A percentile compares a stretch with the other conserved stretches of the same genome.
Conservation (phyloP, 352 stramenopile genomes). For the Elongisporangium prolatum region DNA sequence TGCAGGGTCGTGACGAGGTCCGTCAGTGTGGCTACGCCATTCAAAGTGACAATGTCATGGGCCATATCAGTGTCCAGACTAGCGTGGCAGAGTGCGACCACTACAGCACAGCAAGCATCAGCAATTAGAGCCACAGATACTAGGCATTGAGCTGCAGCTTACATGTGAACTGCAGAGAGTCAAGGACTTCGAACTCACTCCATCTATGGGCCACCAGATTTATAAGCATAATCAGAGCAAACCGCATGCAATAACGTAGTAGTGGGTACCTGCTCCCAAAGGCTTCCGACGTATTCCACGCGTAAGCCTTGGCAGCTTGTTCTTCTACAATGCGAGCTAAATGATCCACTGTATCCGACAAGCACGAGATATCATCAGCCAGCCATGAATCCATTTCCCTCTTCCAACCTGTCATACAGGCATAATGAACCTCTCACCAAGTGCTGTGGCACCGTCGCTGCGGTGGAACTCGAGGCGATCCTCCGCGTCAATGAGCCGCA, state of each 20-base stretch:
- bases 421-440: conserved; percentile 20
- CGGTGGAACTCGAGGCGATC: conserved; percentile 52
- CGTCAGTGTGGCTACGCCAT: conserved; percentile 21
- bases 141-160: not conserved
- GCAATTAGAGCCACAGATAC: not conserved
- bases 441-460: conserved; percentile 44
- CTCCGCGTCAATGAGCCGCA: conserved; percentile 42
- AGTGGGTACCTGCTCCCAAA: conserved; percentile 23
- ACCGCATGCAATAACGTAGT: not conserved
- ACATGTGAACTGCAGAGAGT: conserved; percentile 54
- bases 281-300: conserved; percentile 32
- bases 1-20: conserved; percentile 20
- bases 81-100: conserved; percentile 52
- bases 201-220: conserved; percentile 19
- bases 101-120: conserved; percentile 11
- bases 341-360: conserved; percentile 42
- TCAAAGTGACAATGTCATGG: conserved; percentile 32
- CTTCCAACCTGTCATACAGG: not conserved
- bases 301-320: conserved; percentile 34
- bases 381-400: not conserved
- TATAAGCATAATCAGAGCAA: not conserved
- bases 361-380: not conserved
- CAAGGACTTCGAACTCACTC: conserved; percentile 39
- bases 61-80: conserved; percentile 52
- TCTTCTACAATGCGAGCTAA: conserved; percentile 47